phyloP scores from a whole-genome alignment of 345 rosid genomes.

The Odontarrhena argentea region DNA sequence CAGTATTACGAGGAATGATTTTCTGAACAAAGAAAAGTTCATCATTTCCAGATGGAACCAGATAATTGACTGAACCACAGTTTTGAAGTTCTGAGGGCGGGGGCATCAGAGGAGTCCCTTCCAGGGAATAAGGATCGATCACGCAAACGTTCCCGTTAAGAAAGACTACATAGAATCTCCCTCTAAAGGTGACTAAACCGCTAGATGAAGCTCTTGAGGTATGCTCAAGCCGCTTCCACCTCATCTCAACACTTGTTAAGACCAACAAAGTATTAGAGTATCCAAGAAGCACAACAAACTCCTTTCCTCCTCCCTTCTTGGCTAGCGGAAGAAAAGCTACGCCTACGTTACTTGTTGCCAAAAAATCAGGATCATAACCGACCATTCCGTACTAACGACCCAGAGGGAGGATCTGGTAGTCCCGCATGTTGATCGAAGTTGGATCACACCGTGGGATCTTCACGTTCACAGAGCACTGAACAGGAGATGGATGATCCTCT shows the following conservation, averaged over 20 bases:
- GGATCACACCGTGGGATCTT: too few species aligned
- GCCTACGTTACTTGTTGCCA: background rate
- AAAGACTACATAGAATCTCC: background rate
- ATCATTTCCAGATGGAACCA: background rate
- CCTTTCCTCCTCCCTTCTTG: background rate
- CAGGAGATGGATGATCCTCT: too few species aligned
- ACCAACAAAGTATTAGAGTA: background rate
- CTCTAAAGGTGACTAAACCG: background rate
- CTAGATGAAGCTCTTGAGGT: background rate
- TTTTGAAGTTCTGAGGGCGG: background rate
- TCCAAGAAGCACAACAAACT: slow-evolving; percentile 4
- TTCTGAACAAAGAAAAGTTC: background rate
- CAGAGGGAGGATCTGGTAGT: background rate
- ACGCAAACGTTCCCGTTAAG: background rate
- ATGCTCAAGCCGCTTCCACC: background rate
- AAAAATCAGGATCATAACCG: slow-evolving; percentile 9
- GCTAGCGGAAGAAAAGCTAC: slow-evolving; percentile 2
- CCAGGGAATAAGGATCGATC: background rate
- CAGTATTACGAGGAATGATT: background rate
- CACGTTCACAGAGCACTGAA: too few species aligned
- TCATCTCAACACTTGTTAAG: slow-evolving; percentile 26
- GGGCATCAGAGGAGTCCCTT: background rate
- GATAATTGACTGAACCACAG: background rate
- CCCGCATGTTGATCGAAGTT: too few species aligned
- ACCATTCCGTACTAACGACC: slow-evolving; percentile 4